Percentiles rank a stretch among this genome's conserved stretches.
These are phyloP conservation scores for Termitomyces eurrhizus DNA, from an alignment of 768 basidiomycete species.

Conservation along the genomic window DNA sequence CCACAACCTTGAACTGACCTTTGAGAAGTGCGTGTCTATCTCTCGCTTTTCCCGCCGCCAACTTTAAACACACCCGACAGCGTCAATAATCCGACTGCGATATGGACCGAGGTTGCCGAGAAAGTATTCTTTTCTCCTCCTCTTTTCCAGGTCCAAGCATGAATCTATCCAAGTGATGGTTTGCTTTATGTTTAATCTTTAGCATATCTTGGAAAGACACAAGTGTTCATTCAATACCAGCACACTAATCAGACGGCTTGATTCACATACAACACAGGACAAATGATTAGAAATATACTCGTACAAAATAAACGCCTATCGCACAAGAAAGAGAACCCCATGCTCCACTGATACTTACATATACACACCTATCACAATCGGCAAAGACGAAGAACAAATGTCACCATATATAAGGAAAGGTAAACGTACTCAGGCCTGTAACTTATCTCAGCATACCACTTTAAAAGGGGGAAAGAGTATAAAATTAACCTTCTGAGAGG, in stretches of 20 bases:
- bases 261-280: not conserved
- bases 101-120: conserved; percentile 33
- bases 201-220: not conserved
- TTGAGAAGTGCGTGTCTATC: conserved; percentile 38
- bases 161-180: not conserved
- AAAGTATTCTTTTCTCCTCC: conserved; percentile 6
- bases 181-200: not conserved
- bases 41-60: not conserved
- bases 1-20: conserved; percentile 46
- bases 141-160: conserved; percentile 8
- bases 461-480: not conserved
- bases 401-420: not conserved
- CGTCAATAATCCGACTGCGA: conserved; percentile 50
- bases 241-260: not conserved
- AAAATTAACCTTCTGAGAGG: conserved; percentile 18
- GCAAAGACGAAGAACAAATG: not conserved
- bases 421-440: not conserved
- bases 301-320: not conserved
- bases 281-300: not conserved
- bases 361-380: not conserved
- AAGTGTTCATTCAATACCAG: not conserved
- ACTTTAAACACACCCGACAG: conserved; percentile 22
- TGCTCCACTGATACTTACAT: not conserved
- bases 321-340: not conserved
- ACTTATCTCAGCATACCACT: not conserved